Evolutionary conservation across 768 basidiomycete genomes (phyloP).

Genomic region (Suillus cothurnatus): DNA sequence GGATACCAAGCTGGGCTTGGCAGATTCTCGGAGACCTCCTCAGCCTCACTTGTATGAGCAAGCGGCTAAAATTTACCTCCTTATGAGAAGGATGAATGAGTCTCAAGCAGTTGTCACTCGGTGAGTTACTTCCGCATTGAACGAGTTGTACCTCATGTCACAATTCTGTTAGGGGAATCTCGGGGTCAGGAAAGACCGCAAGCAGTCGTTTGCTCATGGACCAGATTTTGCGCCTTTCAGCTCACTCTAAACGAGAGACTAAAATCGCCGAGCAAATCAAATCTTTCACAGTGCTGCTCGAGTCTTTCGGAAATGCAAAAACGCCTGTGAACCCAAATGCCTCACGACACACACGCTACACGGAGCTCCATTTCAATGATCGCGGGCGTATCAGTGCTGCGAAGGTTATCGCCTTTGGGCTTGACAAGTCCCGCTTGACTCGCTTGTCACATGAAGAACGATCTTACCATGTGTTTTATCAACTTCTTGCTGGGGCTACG

Average conservation of each 20-base stretch:
- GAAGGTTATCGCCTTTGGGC: conserved; percentile 59
- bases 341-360: conserved; percentile 59
- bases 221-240: conserved; percentile 61
- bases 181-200: conserved; percentile 63
- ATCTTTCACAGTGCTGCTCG: conserved; percentile 55
- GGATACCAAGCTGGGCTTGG: conserved; percentile 47
- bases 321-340: conserved; percentile 64
- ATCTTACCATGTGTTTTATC: conserved; percentile 69
- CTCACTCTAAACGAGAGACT: conserved; percentile 56
- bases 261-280: conserved; percentile 57
- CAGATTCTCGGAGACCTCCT: conserved; percentile 39
- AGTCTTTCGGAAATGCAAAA: conserved; percentile 70
- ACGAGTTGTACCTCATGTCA: conserved; percentile 10
- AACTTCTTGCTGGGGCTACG: conserved; percentile 60
- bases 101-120: conserved; percentile 59
- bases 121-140: conserved; percentile 38
- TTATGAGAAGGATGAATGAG: conserved; percentile 57
- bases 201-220: conserved; percentile 53
- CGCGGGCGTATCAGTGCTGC: conserved; percentile 57
- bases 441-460: conserved; percentile 60
- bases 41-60: conserved; percentile 67
- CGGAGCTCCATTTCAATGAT: conserved; percentile 63
- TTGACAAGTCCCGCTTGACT: conserved; percentile 62
- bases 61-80: conserved; percentile 58
- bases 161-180: conserved; percentile 52